Evolutionary conservation across 208 protist genomes (phyloP).

Genomic region (Trypanosomatidae sp.): DNA sequence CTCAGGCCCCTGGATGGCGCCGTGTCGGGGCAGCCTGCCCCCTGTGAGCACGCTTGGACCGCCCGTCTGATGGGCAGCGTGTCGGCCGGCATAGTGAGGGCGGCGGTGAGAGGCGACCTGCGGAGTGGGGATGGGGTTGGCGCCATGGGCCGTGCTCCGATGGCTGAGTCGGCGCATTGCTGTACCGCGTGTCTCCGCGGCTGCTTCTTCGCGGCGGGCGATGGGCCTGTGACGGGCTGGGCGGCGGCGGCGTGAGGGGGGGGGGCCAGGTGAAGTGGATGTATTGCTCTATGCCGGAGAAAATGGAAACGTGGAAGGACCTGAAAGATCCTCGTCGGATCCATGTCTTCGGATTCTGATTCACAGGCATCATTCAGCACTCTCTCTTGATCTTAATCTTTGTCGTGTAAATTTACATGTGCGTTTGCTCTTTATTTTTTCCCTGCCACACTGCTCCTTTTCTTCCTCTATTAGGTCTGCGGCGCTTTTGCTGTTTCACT

Average conservation of each 20-base stretch:
- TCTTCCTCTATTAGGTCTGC: not conserved
- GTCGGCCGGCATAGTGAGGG: too few species aligned
- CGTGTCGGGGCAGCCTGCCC: not conserved
- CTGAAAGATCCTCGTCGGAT: not conserved
- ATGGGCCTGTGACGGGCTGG: not conserved
- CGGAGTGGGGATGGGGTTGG: not conserved
- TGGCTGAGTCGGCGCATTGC: not conserved
- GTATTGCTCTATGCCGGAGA: conserved; percentile 2
- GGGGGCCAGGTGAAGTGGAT: not conserved
- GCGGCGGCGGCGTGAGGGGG: too few species aligned
- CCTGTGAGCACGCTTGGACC: too few species aligned
- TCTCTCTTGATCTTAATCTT: too few species aligned
- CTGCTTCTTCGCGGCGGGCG: not conserved
- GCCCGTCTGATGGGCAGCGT: too few species aligned
- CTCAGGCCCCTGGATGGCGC: not conserved
- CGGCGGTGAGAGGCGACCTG: too few species aligned
- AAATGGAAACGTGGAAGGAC: too few species aligned
- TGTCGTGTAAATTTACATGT: not conserved
- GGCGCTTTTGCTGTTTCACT: not conserved
- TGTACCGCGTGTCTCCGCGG: not conserved
- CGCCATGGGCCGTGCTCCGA: not conserved
- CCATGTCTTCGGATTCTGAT: not conserved
- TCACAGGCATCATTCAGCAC: too few species aligned
- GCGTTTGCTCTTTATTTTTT: not conserved
- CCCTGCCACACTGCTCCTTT: not conserved